Conservation (phyloP, 139 green algal genomes). For the Nannochloris sp. region DNA sequence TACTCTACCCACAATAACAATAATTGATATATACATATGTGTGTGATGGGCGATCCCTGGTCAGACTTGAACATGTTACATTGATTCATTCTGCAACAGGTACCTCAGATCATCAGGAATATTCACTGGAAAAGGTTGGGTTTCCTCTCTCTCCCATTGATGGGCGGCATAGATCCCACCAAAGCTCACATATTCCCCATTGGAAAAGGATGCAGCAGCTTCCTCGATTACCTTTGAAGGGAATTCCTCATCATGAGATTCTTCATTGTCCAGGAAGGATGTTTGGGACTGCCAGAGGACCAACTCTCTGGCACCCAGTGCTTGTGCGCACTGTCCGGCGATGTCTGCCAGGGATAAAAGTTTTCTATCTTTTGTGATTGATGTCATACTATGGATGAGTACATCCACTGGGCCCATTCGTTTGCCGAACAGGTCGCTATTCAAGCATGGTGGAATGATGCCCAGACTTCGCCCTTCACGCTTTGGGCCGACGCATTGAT, state of each 20-base stretch:
- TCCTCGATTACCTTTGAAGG: constrained; percentile 2
- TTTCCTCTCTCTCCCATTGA: constrained; percentile 11
- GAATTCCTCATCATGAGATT: constrained; percentile 2
- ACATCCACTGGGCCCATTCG: constrained; percentile 4
- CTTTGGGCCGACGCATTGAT: constrained; percentile 3
- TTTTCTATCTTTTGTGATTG: neutral
- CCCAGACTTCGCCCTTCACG: neutral
- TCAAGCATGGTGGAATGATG: neutral
- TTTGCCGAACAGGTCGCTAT: neutral
- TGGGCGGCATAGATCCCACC: constrained; percentile 12
- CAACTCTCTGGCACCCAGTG: constrained; percentile 9
- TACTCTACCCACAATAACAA: too few relatives aligned
- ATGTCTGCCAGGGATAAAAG: neutral
- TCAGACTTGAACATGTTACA: neutral
- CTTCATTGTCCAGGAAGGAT: neutral
- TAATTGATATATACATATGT: too few relatives aligned
- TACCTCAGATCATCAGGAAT: neutral
- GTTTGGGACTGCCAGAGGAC: constrained; percentile 24
- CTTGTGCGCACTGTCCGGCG: constrained; percentile 10
- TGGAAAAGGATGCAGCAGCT: constrained; percentile 2
- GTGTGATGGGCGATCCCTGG: too few relatives aligned
- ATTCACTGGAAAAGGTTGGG: neutral
- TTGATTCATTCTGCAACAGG: constrained; percentile 1
- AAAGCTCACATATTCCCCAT: constrained; percentile 2
- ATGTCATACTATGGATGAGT: constrained; percentile 16